Percentiles rank a stretch among this genome's conserved stretches.
phyloP scores from a whole-genome alignment of 1,284 basidiomycete species.

The Naganishia sp. region DNA sequence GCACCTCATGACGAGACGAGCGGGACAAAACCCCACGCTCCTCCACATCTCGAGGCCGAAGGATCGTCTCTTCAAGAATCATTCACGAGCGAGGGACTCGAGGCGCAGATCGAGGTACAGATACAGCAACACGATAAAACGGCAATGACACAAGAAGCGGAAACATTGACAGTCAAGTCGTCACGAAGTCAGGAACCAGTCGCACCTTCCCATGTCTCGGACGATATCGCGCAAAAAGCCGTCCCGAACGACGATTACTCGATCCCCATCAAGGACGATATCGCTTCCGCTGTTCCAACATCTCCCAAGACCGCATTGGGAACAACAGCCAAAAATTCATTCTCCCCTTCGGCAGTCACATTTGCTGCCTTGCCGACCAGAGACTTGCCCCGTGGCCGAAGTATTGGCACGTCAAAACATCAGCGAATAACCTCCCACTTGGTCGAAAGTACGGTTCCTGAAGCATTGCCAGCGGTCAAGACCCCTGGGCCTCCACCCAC shows the following conservation, averaged over 20 bases:
- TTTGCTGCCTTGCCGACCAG: constrained; percentile 31
- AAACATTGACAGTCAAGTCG: neutral
- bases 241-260: constrained; percentile 11
- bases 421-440: constrained; percentile 24
- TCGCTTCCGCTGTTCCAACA: neutral
- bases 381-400: constrained; percentile 29
- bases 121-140: too few species aligned
- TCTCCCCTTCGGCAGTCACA: constrained; percentile 30
- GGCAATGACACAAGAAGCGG: too few species aligned
- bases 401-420: constrained; percentile 29
- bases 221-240: neutral
- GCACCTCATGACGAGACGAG: too few species aligned
- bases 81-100: too few species aligned
- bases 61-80: too few species aligned
- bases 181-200: neutral
- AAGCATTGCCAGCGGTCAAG: neutral
- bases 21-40: too few species aligned
- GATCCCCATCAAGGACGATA: constrained; percentile 14
- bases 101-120: too few species aligned
- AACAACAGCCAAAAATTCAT: constrained; percentile 8
- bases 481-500: constrained; percentile 4
- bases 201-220: neutral
- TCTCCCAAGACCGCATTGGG: neutral
- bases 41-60: too few species aligned
- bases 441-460: constrained; percentile 13